Evolutionary conservation across 2,329 filamentous ascomycete species (phyloP), one percentile per base, ranked within the genome.

Genomic region (Furcasterigmium sp.): DNA sequence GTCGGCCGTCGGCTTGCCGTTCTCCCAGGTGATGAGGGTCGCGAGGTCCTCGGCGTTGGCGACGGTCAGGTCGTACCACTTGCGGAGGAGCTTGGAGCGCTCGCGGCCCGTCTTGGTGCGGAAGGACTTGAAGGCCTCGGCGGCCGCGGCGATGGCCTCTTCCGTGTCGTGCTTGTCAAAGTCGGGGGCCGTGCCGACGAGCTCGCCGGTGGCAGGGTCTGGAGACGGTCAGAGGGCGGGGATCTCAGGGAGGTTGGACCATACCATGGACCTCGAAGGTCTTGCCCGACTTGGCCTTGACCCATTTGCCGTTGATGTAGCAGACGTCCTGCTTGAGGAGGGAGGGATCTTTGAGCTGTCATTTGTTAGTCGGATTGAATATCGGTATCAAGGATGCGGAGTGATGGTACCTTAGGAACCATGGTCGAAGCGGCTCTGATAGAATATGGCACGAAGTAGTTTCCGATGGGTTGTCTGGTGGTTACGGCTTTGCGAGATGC

Each of bases 251-350:
- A 38, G 13, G 26, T 29, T 40, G 4, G 8, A 25, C 46, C 59
- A 51, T 66, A 84, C 82, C 85, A 51, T 79, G 75, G 47, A 96
- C 87, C 61, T 93, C 84, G 64, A 97, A 98, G 37, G 89, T 95
- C 76, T 94, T 83, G 59, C 89, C 88, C 1, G 89, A 95, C 58
- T 82, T 80, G 54, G 91, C 87, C 54, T 78, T 76, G 49, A 94
- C 79, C 87, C 91, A 98, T 76, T 95, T 78, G 57, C 93, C 93
- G 62, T 98, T 91, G 58, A 97, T 83, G 60, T 91, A 96, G 57
- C 82, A 80, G 46, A 80, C 78, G 60, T 91, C 79, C 54, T 84
- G 80, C 71, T 94, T 96, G 57, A 97, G 79, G 47, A 98, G 78
- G 19, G 85, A 87, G 28, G 80, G 78, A 54, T 91, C 87, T 58